phyloP scores from a whole-genome alignment of 257 asterid species.

The Cinchona pubescens region DNA sequence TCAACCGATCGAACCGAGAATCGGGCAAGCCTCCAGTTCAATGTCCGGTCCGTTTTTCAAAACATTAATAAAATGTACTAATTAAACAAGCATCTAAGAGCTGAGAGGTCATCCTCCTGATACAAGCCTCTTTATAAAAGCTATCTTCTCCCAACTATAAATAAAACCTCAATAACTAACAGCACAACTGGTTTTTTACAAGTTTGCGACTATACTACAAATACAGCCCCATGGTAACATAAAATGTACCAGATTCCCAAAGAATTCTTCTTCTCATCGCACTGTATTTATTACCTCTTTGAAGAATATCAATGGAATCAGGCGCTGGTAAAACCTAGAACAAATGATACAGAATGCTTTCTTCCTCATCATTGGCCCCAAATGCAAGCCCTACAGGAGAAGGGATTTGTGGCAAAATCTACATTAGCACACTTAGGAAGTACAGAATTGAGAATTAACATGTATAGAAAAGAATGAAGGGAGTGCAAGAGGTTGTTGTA shows the following conservation, averaged over 20 bases:
- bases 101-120: slow-evolving; percentile 1
- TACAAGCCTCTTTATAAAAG: slow-evolving; percentile 10
- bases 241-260: not conserved
- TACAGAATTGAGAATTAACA: not conserved
- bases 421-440: not conserved
- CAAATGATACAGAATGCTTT: not conserved
- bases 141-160: slow-evolving; percentile 10
- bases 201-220: slow-evolving; percentile 17
- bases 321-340: not conserved
- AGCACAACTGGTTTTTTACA: slow-evolving; percentile 12
- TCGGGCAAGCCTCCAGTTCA: too few relatives aligned
- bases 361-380: slow-evolving; percentile 59
- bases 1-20: too few relatives aligned
- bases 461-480: not conserved
- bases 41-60: too few relatives aligned
- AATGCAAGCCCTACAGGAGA: slow-evolving; percentile 56
- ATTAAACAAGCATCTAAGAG: not conserved
- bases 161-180: slow-evolving; percentile 2
- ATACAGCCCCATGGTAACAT: not conserved
- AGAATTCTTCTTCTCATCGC: not conserved
- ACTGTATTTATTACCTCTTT: not conserved
- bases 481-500: not conserved
- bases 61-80: not conserved
- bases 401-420: not conserved
- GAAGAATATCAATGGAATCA: not conserved